phyloP scores from a whole-genome alignment of 805 yeast genomes.

The Torulaspora delbrueckii region DNA sequence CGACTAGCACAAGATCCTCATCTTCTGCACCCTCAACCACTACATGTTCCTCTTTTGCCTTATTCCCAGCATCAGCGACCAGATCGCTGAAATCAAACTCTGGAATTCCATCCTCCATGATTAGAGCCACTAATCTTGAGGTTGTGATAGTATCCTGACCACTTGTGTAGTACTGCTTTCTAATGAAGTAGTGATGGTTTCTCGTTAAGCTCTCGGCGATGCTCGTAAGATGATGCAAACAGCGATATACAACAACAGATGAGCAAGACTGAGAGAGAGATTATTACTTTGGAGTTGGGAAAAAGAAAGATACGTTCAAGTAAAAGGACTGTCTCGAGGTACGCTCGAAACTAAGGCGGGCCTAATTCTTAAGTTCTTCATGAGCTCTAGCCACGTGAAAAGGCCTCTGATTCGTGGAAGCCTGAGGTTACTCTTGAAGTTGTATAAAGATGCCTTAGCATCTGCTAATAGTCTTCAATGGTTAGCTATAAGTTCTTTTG shows the following conservation, averaged over 20 bases:
- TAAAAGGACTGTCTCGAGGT: no score
- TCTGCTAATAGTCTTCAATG: no score
- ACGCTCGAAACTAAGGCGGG: no score
- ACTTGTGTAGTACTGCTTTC: neutral
- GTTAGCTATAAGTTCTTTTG: no score
- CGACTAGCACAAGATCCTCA: neutral
- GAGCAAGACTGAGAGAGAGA: neutral
- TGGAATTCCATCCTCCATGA: slow-evolving; percentile 22
- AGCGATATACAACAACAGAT: neutral
- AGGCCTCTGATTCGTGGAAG: no score
- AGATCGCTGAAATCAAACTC: slow-evolving; percentile 23
- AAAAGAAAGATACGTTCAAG: no score
- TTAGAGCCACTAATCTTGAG: neutral
- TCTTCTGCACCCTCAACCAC: slow-evolving; percentile 9
- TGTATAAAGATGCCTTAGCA: no score
- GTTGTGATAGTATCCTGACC: neutral
- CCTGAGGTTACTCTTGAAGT: no score
- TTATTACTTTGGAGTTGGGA: neutral
- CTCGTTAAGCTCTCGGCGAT: neutral
- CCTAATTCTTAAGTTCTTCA: no score
- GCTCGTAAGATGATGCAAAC: neutral
- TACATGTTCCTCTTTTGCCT: slow-evolving; percentile 8
- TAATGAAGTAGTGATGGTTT: neutral
- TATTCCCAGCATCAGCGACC: slow-evolving; percentile 4
- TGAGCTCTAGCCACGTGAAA: no score